Evolutionary conservation across 768 basidiomycete species (phyloP).

Genomic region (Hygrophorus russula): DNA sequence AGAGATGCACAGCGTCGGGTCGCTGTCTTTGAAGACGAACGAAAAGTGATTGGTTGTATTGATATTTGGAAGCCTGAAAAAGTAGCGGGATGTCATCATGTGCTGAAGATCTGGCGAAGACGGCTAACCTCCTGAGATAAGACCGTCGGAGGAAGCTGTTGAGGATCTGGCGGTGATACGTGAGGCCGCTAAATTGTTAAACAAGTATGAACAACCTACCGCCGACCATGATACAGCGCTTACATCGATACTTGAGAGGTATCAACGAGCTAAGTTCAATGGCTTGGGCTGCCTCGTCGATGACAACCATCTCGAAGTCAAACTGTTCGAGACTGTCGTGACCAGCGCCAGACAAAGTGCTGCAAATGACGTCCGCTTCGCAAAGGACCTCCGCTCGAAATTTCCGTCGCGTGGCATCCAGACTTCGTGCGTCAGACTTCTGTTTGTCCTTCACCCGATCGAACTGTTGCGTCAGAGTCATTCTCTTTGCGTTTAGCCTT

Average conservation of each 20-base stretch:
- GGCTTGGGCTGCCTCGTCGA: constrained; percentile 97
- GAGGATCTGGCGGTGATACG: constrained; percentile 41
- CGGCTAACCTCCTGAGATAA: constrained; percentile 30
- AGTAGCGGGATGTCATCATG: not conserved
- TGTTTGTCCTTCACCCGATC: constrained; percentile 77
- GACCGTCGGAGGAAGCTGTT: constrained; percentile 90
- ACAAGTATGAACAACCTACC: constrained; percentile 3
- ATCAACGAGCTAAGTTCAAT: constrained; percentile 93
- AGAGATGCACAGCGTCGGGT: constrained; percentile 78
- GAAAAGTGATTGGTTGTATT: constrained; percentile 88
- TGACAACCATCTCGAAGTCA: constrained; percentile 92
- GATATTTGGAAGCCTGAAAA: constrained; percentile 48
- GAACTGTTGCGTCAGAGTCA: constrained; percentile 52
- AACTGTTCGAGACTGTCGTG: constrained; percentile 75
- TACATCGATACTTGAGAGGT: constrained; percentile 80
- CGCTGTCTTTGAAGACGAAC: constrained; percentile 76
- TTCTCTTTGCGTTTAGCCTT: constrained; percentile 51
- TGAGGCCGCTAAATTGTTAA: not conserved
- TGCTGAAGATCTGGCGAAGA: not conserved
- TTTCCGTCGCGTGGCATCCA: constrained; percentile 72
- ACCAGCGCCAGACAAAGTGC: constrained; percentile 87
- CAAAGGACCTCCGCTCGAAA: constrained; percentile 65
- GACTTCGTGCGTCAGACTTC: constrained; percentile 66
- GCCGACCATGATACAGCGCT: constrained; percentile 87
- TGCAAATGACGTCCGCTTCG: constrained; percentile 89